Conservation (phyloP, 148 eudicot species). For the Arbutus unedo region DNA sequence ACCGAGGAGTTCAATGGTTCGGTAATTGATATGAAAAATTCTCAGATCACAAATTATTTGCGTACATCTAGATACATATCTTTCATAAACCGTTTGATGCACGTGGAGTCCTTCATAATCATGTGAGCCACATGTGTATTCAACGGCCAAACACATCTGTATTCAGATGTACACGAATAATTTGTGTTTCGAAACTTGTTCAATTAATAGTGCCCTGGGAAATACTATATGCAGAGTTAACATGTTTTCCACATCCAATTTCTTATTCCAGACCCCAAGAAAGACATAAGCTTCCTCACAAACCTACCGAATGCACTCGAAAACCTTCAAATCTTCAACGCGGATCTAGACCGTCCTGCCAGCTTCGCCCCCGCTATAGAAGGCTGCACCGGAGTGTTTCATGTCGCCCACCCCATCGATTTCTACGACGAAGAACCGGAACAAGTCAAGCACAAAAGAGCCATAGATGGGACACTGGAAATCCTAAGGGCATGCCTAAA, state of each 20-base stretch:
- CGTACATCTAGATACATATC: too few relatives aligned
- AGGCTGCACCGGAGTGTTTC: slow-evolving; percentile 54
- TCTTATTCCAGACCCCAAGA: slow-evolving; percentile 24
- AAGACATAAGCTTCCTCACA: slow-evolving; percentile 44
- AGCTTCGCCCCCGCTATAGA: slow-evolving; percentile 30
- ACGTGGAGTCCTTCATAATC: too few relatives aligned
- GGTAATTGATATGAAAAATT: too few relatives aligned
- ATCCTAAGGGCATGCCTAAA: slow-evolving; percentile 33
- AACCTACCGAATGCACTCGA: slow-evolving; percentile 39
- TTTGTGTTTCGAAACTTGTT: too few relatives aligned
- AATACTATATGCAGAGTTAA: neutral
- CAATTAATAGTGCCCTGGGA: neutral
- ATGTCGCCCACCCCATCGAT: slow-evolving; percentile 40
- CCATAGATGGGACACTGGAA: slow-evolving; percentile 21
- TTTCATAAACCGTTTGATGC: too few relatives aligned
- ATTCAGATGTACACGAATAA: too few relatives aligned
- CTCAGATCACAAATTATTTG: too few relatives aligned
- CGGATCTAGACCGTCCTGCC: slow-evolving; percentile 33
- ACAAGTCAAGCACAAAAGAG: slow-evolving; percentile 24
- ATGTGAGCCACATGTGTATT: too few relatives aligned
- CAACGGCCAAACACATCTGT: too few relatives aligned
- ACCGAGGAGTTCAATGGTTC: too few relatives aligned
- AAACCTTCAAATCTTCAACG: slow-evolving; percentile 31
- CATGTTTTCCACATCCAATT: neutral
- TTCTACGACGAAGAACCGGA: slow-evolving; percentile 28